Evolutionary conservation across 352 stramenopile genomes (phyloP), one percentile per base, ranked within the genome.

Genomic region (Phytophthora nicotianae): DNA sequence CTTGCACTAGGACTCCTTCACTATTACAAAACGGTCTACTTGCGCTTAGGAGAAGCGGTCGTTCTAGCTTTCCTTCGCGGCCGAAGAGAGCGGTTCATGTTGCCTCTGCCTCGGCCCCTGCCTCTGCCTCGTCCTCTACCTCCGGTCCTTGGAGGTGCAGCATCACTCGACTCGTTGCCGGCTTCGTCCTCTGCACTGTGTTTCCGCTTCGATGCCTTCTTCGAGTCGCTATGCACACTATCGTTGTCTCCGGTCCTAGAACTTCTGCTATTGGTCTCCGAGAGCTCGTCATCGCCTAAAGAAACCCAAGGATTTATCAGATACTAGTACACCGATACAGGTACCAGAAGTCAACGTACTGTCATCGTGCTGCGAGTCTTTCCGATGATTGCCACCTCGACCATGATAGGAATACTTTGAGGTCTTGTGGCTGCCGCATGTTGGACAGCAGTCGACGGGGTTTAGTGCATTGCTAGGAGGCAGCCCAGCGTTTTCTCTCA

Each of bases 101-200:
- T 68, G 5, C 46, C 38, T 50, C 70, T 80, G 10, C 47, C 47
- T 5, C 47, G 23, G 27, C 47, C 47, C 42, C 46, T 53, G 8
- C 46, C 46, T 13, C 47, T 26, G 0, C 47, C 46, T 40, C 26
- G 9, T 20, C 51, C 40, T 58, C 46, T 67, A 10, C 27, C 33
- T 53, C 70, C 75, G 4, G 71, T 45, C 16, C 70, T 49, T 16
- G 45, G 51, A 7, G 56, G 53, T 23, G 68, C 64, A 10, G 58
- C 64, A 48, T 89, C 81, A 14, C 70, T 89, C 8, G 77, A 88
- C 17, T 89, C 80, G 20, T 72, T 80, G 33, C 80, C 72, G 23
- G 56, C 71, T 17, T 88, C 81, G 23, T 81, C 79, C 14, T 73
- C 55, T 20, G 68, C 67, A 49, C 21, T 67, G 43, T 74, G 72